These are phyloP conservation scores for Candida incommunis DNA, from an alignment of 805 yeast species.

Conservation along the genomic window DNA sequence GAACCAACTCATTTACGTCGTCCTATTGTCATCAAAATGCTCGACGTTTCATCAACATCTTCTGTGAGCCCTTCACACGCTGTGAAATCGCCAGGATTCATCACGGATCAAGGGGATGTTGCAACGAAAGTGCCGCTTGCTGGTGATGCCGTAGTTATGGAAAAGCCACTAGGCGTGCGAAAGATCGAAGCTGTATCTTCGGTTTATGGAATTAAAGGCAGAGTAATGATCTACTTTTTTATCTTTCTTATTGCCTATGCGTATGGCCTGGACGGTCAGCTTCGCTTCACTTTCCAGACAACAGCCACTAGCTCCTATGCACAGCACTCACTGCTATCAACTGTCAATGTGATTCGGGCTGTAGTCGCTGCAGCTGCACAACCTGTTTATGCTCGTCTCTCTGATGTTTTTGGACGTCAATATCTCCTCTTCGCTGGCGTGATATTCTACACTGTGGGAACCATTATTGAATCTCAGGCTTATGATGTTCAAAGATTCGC, in stretches of 20 bases:
- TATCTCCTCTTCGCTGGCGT: constrained; percentile 35
- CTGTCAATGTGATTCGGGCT: constrained; percentile 42
- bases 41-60: no score
- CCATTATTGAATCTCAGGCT: constrained; percentile 49
- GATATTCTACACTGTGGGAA: constrained; percentile 46
- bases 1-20: no score
- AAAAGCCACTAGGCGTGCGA: constrained; percentile 31
- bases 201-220: constrained; percentile 29
- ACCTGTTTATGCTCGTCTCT: constrained; percentile 46
- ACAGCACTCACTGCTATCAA: constrained; percentile 40
- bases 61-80: no score
- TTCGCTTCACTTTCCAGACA: constrained; percentile 38
- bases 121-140: not conserved
- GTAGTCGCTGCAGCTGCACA: constrained; percentile 58
- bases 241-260: constrained; percentile 43
- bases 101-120: no score
- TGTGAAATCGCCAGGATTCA: no score
- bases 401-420: constrained; percentile 55
- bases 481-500: constrained; percentile 42
- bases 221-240: constrained; percentile 30
- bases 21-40: no score
- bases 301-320: constrained; percentile 43
- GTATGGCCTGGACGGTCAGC: constrained; percentile 46
- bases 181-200: constrained; percentile 40
- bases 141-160: not conserved